Evolutionary conservation across 225 moss, liverwort and hornwort genomes (phyloP), one percentile per base, ranked within the genome.

Genomic region (Polytrichum formosum): DNA sequence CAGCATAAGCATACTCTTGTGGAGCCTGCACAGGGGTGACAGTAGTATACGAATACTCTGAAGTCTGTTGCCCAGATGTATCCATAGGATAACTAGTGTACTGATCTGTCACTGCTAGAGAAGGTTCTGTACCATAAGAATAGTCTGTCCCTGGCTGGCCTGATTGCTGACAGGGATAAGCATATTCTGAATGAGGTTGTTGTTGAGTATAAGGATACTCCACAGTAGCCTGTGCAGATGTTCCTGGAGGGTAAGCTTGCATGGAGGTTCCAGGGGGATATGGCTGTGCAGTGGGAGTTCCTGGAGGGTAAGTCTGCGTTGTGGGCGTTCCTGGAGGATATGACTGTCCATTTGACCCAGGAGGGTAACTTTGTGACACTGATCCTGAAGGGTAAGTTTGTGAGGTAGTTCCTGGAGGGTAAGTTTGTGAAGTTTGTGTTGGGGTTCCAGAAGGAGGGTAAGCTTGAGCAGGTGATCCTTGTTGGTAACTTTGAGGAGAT

Each of bases 1-100:
- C 56, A 8, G 80, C 73, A 26, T 87, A 87, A 0, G 83, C 80
- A 35, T 83, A 87, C 0, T 87, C 86, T 69, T 83, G 86, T 63
- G 85, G 29, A 19, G 65, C 80, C 35, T 76, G 80, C 56, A 69
- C 55, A 60, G 60, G 59, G 31, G 28, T 13, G 8, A 76, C 17
- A 17, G 81, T 0, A 0, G 79, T 56, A 0, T 84, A 87, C 2
- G 81, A 73, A 64, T 81, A 87, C 22, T 87, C 87, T 4, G 80
- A 61, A 0, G 80, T 78, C 0, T 77, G 80, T 26, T 85, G 85
- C 35, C 74, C 85, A 0, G 85, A 62, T 0, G 77, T 72, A 33
- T 85, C 85, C 0, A 76, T 56, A 3, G 76, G 21, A 13, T 79
- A 85, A 5, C 75, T 0, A 0, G 72, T 5, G 18, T 82, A 85